Evolutionary conservation across 176 grass and related monocot genomes (phyloP), one percentile per base, ranked within the genome.

Genomic region (Ananas comosus): DNA sequence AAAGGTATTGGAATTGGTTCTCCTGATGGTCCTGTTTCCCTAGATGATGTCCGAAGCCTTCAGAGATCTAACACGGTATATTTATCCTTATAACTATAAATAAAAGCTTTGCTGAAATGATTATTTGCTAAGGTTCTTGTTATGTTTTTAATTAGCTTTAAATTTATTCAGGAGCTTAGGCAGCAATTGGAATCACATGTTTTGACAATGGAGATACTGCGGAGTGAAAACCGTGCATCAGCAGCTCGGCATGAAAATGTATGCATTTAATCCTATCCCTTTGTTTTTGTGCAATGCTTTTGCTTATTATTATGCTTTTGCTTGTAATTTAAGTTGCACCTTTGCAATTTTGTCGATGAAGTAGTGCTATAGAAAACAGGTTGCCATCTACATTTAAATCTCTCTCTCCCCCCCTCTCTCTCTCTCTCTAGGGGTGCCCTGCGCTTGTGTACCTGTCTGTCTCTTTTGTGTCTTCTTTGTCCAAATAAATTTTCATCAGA

Each of bases 1-100:
- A 99, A 91, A 70, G 94, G 94, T 70, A 88, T 99, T 74, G 94
- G 90, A 57, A 99, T 99, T 82, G 94, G 94, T 84, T 86, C 84
- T 75, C 76, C 75, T 80, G 85, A 99, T 79, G 93, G 93, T 47
- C 94, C 90, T 75, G 51, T 99, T 82, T 99, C 85, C 51, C 82
- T 99, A 61, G 90, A 93, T 81, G 94, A 99, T 76, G 75, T 93
- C 65, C 83, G 87, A 71, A 90, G 85, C 68, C 75, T 99, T 78
- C 89, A 91, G 83, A 93, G 82, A 80, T 90, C 90, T 69, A 99
- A 99, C 70, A 75, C 80, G 69, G 94, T 99, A 88, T 76, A 54
- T 83, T 82, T 50, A 25, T 78, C 49, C 21, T 72, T 83, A 9
- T 64, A 70, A 25, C n/a, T n/a, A n/a, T n/a, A n/a, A n/a, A 52